Evolutionary conservation across 176 grass and related monocot species (phyloP).

Genomic region (Thinopyrum elongatum): DNA sequence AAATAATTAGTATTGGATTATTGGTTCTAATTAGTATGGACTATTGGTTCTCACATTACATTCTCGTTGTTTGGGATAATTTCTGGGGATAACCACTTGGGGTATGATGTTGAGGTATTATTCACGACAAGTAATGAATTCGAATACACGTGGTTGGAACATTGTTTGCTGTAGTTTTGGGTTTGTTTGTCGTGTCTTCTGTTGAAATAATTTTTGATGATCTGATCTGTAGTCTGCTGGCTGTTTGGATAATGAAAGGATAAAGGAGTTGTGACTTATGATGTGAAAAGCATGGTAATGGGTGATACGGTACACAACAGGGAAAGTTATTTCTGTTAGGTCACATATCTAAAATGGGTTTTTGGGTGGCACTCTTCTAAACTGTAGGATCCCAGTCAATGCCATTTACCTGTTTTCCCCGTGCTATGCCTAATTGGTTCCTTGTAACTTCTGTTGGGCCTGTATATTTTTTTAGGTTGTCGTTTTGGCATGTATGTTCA

Average conservation of each 20-base stretch:
- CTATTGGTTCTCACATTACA: background rate
- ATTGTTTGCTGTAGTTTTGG: slow-evolving; percentile 12
- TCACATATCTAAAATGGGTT: background rate
- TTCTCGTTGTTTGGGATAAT: background rate
- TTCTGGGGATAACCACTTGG: background rate
- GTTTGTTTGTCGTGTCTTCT: background rate
- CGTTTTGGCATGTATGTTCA: background rate
- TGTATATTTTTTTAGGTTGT: background rate
- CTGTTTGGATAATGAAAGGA: background rate
- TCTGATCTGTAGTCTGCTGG: background rate
- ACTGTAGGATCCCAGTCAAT: background rate
- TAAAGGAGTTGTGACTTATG: background rate
- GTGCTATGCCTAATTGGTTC: background rate
- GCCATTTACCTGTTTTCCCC: background rate
- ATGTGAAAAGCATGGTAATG: background rate
- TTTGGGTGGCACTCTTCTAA: background rate
- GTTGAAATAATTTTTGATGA: background rate
- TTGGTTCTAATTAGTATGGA: too few species aligned
- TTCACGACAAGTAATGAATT: background rate
- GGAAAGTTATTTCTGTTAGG: background rate
- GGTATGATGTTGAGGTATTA: background rate
- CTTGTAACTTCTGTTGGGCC: background rate
- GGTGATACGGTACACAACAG: background rate
- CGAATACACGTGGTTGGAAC: background rate
- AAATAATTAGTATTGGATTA: slow-evolving; percentile 7